Evolutionary conservation across 1,284 basidiomycete genomes (phyloP).

Genomic region (Lignosus rhinocerotis): DNA sequence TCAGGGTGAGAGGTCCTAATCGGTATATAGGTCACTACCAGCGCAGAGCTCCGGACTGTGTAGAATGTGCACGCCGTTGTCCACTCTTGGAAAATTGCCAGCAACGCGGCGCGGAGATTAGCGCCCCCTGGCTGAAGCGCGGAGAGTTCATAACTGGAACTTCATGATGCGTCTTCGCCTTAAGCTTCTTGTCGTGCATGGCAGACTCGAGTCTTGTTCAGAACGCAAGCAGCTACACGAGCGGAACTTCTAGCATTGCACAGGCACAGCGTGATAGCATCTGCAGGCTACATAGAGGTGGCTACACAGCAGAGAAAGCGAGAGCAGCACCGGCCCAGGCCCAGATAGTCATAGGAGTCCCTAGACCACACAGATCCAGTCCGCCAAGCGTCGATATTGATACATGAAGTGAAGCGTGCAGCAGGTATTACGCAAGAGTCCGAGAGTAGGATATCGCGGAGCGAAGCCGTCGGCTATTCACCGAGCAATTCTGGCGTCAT

Average conservation of each 20-base stretch:
- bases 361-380: slow-evolving; percentile 17
- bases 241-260: slow-evolving; percentile 10
- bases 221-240: slow-evolving; percentile 5
- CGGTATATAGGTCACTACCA: slow-evolving; percentile 13
- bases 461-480: not conserved
- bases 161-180: slow-evolving; percentile 12
- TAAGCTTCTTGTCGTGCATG: slow-evolving; percentile 12
- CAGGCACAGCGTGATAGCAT: slow-evolving; percentile 18
- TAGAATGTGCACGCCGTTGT: slow-evolving; percentile 5
- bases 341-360: not conserved
- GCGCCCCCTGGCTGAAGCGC: slow-evolving; percentile 14
- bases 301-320: slow-evolving; percentile 16
- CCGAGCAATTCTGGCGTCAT: not conserved
- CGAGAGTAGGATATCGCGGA: not conserved
- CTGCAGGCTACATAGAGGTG: slow-evolving; percentile 20
- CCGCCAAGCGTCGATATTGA: slow-evolving; percentile 10
- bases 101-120: slow-evolving; percentile 21
- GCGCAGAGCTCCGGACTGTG: slow-evolving; percentile 8
- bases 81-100: slow-evolving; percentile 6
- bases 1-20: slow-evolving; percentile 9
- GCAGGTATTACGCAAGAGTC: not conserved
- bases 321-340: slow-evolving; percentile 9
- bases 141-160: slow-evolving; percentile 12
- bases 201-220: slow-evolving; percentile 8
- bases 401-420: slow-evolving; percentile 7